A percentile compares a stretch with the other conserved stretches of the same genome.
These are phyloP conservation scores for Pseudomicrostroma phylloplanum DNA, from an alignment of 1,284 basidiomycete genomes.

Conservation along the genomic window DNA sequence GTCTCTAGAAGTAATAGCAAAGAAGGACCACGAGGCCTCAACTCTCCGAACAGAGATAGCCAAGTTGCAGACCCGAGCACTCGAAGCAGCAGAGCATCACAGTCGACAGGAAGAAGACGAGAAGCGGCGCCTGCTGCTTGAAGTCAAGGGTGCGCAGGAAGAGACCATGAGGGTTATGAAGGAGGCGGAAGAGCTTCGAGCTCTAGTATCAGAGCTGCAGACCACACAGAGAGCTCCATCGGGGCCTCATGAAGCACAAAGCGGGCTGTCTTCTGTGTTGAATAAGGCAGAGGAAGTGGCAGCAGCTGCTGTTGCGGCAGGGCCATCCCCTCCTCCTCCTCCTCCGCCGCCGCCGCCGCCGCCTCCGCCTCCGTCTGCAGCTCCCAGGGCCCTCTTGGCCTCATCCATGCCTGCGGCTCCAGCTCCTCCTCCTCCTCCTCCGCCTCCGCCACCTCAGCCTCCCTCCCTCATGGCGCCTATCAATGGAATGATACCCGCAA, in stretches of 20 bases:
- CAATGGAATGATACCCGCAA: slow-evolving; percentile 9
- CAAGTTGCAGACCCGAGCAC: slow-evolving; percentile 32
- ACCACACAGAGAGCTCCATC: slow-evolving; percentile 1
- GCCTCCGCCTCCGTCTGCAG: slow-evolving; percentile 48
- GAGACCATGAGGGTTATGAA: slow-evolving; percentile 20
- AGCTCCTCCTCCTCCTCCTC: slow-evolving; percentile 17
- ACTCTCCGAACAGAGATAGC: slow-evolving; percentile 32
- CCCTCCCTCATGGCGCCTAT: slow-evolving; percentile 14
- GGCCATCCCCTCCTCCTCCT: slow-evolving; percentile 5
- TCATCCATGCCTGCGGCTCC: background rate
- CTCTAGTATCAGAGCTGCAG: slow-evolving; percentile 29
- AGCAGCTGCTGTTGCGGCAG: slow-evolving; percentile 18
- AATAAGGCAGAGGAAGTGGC: background rate
- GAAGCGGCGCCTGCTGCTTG: background rate
- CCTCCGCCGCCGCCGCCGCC: slow-evolving; percentile 37
- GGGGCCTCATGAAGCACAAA: too few species aligned
- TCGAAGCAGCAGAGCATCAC: slow-evolving; percentile 19
- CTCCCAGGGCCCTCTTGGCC: background rate
- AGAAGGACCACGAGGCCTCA: slow-evolving; percentile 64
- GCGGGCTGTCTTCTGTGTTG: too few species aligned
- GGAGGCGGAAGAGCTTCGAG: slow-evolving; percentile 20
- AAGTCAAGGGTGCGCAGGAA: background rate
- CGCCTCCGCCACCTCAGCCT: slow-evolving; percentile 52
- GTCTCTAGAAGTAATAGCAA: slow-evolving; percentile 64
- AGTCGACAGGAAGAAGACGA: slow-evolving; percentile 17